Base-by-base conservation (phyloP, 768 basidiomycete genomes). In the Boletus tomentosulus region DNA sequence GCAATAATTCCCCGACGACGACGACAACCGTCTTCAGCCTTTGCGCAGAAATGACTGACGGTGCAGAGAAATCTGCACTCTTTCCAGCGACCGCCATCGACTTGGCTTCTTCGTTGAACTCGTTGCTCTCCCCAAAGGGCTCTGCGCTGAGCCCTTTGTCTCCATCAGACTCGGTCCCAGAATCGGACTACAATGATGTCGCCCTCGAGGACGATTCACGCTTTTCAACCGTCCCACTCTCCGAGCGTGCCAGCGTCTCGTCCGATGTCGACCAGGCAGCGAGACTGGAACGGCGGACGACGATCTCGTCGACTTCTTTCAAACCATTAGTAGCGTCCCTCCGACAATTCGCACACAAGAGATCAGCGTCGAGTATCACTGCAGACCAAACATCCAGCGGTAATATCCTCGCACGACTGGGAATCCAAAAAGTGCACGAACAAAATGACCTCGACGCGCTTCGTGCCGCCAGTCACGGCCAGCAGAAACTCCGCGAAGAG, bases 401-500 rank as follows among this genome's bases (percentile, higher is more conserved):
- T 9, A 81, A 85, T 55, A 73, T 87, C 43, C 66, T 82, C 42
- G 77, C 78, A 22, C 75, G 81, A 13, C 65, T 83, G 42, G 84
- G 82, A 38, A 56, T 76, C 13, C 79, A 79, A 59, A 73, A 72
- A 48, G 61, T 59, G 8, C 63, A 68, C n/a, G 77, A 80, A 9
- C 76, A 77, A 41, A 66, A 65, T 22, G 67, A 70, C 37, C 43
- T 66, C 6, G 68, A 71, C 22, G 69, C 71, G 1, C 69, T 73
- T 41, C 74, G 84, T 53, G 71, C 65, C 35, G 83, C 83, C 57
- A 56, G 83, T 35, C 85, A 86, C 54, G 87, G 85, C 3, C 81
- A 84, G 60, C 78, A 83, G 48, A 86, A 83, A 61, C 71, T 92
- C 38, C 89, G 88, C 59, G 85, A 89, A 62, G 88, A 89, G 57